Evolutionary conservation across 768 basidiomycete genomes (phyloP), one percentile per base, ranked within the genome.

Genomic region (Neoboletus magnificus): DNA sequence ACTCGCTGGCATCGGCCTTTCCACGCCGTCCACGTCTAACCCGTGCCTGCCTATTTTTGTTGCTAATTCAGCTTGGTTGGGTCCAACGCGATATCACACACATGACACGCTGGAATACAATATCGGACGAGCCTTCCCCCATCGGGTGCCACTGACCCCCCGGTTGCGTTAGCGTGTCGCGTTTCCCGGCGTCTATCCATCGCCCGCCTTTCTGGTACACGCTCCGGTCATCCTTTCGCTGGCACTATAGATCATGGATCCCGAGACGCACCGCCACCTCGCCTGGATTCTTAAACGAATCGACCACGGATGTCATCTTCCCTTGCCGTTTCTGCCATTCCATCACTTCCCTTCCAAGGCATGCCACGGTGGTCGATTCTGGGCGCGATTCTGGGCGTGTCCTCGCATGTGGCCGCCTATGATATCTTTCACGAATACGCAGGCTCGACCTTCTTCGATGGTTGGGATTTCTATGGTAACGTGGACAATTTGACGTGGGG

Each of bases 391-490:
- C 12, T 40, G 37, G 29, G 59, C 29, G 43, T 33, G 10, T 47
- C 56, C 10, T 61, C 45, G 20, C 32, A 29, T 23, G 58, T 43
- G 18, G 33, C 41, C 5, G 61, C 64, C 32, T 80, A 78, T 62
- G 59, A 67, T 32, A 66, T 81, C 11, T 43, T 79, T 8, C 75
- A 67, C 11, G 76, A 77, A 36, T 79, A 83, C 62, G 64, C 75
- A 15, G 84, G 84, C 0, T 37, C 55, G 1, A 73, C 69, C 1
- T 86, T 86, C 66, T 86, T 85, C 57, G 69, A 82, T 52, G 65
- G 72, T 3, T 86, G 82, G 82, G 67, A 75, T 51, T 85, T 80
- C 66, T 83, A 80, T 61, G 79, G 78, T 13, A 70, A 60, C 45
- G 71, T 69, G 20, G 81, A 82, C 59, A 80, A 82, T 49, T 66